Base-by-base conservation (phyloP, 148 eudicot genomes). In the Persicaria maculosa region DNA sequence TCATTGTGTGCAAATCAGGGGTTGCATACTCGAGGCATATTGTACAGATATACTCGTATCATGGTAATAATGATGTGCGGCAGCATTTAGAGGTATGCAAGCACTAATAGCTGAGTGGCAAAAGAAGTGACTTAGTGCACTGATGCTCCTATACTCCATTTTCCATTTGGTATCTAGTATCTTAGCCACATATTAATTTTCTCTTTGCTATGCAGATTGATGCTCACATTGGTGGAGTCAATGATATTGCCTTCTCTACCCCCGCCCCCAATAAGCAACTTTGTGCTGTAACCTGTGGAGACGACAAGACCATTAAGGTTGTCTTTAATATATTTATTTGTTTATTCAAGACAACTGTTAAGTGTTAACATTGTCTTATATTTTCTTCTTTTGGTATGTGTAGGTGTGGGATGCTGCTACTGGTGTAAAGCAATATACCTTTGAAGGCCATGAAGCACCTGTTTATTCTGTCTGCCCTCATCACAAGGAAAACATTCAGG, bases 401-500 rank as follows among this genome's bases (percentile, higher is more conserved):
- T 72, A 93, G 98, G 98, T 89, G 55, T 93, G 98, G 98, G 91
- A 89, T 86, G 88, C 91, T 72, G 79, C 79, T 55, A 84, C 77
- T 82, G 98, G 98, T 73, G 44, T 85, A 40, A 93, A 78, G 83
- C 93, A 81, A 81, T 85, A 86, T 75, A 85, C 90, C 47, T 93
- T 91, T 74, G 94, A 89, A 83, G 97, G 98, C 74, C 98, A 91
- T 74, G 94, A 86, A 62, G 97, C 92, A 72, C 91, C 97, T 53
- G 98, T 93, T 36, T 93, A 89, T 80, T 91, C 98, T 55, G 87
- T 91, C 57, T 91, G 97, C 86, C 94, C 98, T 71, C 94, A 91
- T 78, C 83, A 76, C 75, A 93, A 91, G 79, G 91, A 89, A 74
- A 86, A 82, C 76, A 86, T 91, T 77, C 96, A 89, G 86, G 93